Percentiles rank a stretch among this genome's conserved stretches.
Evolutionary conservation across 2,329 filamentous ascomycete species (phyloP).

Genomic region (Pseudocercospora fijiensis): DNA sequence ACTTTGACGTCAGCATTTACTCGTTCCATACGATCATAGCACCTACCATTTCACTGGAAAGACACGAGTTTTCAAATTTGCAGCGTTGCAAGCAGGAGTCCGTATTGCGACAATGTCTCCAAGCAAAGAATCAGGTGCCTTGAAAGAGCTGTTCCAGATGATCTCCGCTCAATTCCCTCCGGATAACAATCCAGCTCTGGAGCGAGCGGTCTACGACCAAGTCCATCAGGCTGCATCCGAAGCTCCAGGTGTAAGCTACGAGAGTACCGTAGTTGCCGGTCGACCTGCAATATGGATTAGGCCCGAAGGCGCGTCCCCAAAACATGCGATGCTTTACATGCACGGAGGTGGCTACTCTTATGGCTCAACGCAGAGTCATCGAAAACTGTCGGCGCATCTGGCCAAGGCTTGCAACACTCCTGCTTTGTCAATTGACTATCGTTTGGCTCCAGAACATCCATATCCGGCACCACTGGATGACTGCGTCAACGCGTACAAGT

Average conservation of each 20-base stretch:
- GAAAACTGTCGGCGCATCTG: constrained; percentile 32
- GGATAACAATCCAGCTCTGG: constrained; percentile 22
- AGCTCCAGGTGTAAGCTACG: constrained; percentile 27
- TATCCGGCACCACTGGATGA: constrained; percentile 57
- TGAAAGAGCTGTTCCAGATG: constrained; percentile 25
- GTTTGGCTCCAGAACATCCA: constrained; percentile 59
- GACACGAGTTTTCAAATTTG: no score
- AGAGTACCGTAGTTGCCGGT: constrained; percentile 21
- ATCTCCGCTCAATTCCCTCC: constrained; percentile 23
- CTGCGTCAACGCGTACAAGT: constrained; percentile 57
- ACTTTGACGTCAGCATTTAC: background rate
- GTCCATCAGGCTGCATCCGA: constrained; percentile 29
- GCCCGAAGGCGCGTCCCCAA: constrained; percentile 24
- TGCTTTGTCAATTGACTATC: constrained; percentile 57
- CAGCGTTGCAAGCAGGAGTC: background rate
- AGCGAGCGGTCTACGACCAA: constrained; percentile 30
- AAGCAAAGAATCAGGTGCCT: constrained; percentile 30
- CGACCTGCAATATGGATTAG: constrained; percentile 27
- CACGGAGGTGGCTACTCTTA: constrained; percentile 33
- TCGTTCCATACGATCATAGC: background rate
- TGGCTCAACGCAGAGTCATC: constrained; percentile 29
- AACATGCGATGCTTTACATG: constrained; percentile 25
- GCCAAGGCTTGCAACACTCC: constrained; percentile 52
- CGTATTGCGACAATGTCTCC: constrained; percentile 24
- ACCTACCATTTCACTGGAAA: no score